Percentiles rank a stretch among this genome's conserved stretches.
These are phyloP conservation scores for Candolleomyces efflorescens DNA, from an alignment of 768 basidiomycete species.

Conservation along the genomic window DNA sequence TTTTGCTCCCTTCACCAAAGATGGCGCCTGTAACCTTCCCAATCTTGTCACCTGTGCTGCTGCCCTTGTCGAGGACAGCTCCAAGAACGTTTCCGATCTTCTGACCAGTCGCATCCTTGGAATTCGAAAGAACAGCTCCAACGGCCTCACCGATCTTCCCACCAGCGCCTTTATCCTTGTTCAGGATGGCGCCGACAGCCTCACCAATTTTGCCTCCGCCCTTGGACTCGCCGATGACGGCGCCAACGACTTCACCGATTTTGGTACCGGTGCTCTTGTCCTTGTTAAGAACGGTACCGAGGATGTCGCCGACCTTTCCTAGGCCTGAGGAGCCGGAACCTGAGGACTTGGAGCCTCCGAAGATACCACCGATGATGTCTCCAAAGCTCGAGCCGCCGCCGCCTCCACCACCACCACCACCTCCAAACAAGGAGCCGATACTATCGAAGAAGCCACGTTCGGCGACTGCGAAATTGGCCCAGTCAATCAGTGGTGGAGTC, in stretches of 20 bases:
- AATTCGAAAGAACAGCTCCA: not conserved
- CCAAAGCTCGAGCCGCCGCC: not conserved
- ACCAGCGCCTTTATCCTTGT: not conserved
- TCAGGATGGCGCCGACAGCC: not conserved
- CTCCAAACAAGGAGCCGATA: not conserved
- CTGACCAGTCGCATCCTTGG: too few relatives aligned
- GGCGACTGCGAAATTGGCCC: not conserved
- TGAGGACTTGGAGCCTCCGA: not conserved
- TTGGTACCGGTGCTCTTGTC: not conserved
- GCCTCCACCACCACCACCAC: not conserved
- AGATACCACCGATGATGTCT: slow-evolving; percentile 3
- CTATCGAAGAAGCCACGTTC: slow-evolving; percentile 3
- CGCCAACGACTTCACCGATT: not conserved
- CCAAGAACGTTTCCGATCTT: not conserved
- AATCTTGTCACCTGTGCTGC: not conserved
- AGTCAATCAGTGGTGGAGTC: not conserved
- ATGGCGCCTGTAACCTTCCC: not conserved
- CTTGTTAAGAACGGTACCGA: not conserved
- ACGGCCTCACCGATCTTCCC: not conserved
- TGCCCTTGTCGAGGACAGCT: slow-evolving; percentile 1
- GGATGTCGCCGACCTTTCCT: not conserved
- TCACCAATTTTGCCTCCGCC: not conserved
- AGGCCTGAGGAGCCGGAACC: not conserved
- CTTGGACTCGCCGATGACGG: not conserved
- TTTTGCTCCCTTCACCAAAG: slow-evolving; percentile 1